Base-by-base conservation (phyloP, 2,329 filamentous ascomycete genomes). In the Nigrograna mackinnonii region DNA sequence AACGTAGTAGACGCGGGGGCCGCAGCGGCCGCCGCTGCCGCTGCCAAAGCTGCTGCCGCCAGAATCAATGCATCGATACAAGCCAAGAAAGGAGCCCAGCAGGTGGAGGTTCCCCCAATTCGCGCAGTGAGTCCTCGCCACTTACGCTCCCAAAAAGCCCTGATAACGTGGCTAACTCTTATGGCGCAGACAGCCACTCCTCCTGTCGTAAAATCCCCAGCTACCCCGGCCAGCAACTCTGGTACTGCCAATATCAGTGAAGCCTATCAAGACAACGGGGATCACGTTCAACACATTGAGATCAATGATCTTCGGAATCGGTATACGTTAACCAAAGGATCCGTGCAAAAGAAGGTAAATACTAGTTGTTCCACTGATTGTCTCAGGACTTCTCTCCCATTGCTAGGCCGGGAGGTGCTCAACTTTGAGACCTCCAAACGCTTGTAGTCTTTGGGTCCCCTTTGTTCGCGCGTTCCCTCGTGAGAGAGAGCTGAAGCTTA, bases 301-400 rank as follows among this genome's bases (percentile, higher is more conserved):
- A 90, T 99, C 77, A 99, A 99, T 71, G 92, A 97, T 72, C 75
- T 97, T 64, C 87, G 92, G 53, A 99, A 97, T 69, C 89, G 92
- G 60, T 99, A 99, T 72, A 87, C 91, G 69, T 80, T 99, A 75
- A 99, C 92, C 53, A 97, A 96, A 78, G 91, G 91, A 64, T 88
- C 90, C 61, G 96, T 91, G 55, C 94, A 97, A 79, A 95, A 96
- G 83, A 96, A 94, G 92, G 94, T 99, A 96, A 95, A 87, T 91
- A 86, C 73, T 80, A 81, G 77, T 77, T 71, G 70, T 74, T 75
- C 77, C 78, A 82, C 85, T 88, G 84, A 87, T 87, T 71, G 58
- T 69, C 68, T 68, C 73, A 75, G 76, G 68, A 50, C 50, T n/a
- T n/a, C n/a, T n/a, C n/a, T n/a, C n/a, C n/a, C n/a, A n/a, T n/a